Evolutionary conservation across 768 basidiomycete species (phyloP), one percentile per base, ranked within the genome.

Genomic region (Coprinellus micaceus): DNA sequence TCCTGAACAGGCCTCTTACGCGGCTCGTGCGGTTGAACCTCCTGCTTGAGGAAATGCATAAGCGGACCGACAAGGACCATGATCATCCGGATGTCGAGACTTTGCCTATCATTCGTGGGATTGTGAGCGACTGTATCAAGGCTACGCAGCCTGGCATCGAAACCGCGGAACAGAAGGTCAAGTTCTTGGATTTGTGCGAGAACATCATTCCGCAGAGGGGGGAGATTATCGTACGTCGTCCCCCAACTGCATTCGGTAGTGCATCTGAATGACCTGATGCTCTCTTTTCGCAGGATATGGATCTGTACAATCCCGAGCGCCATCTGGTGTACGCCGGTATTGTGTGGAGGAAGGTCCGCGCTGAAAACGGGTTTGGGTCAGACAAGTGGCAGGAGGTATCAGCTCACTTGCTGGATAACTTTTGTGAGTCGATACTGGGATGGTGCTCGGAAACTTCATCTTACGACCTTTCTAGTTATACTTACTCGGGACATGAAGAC

Each of bases 141-240:
- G 86, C 86, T 60, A 91, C 91, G 0, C 87, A 95, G 64, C 92
- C 92, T 1, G 94, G 94, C 3, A 94, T 96, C 57, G 89, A 85
- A 58, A 89, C 86, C n/a, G 91, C 94, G 1, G 93, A 95, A 66
- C 81, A 83, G 59, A 93, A 93, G 67, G 93, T 94, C 61, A 93
- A 92, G 65, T 86, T 92, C 58, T 91, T 88, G 86, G 84, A 76
- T 52, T 72, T 95, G 2, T 84, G 83, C 60, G 91, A 95, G 71
- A 86, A 81, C 62, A 66, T 96, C 48, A 69, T 82, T 12, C 91
- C 84, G 63, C 83, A 84, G 64, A 84, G 80, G 59, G 92, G 89
- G 24, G 92, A 95, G 68, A 83, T 94, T 17, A 85, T 93, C 36
- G 92, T 91, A 64, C 58, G 85, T 71, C n/a, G n/a, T n/a, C n/a